phyloP scores from a whole-genome alignment of 225 moss, liverwort and hornwort genomes.

The Bryum argenteum region DNA sequence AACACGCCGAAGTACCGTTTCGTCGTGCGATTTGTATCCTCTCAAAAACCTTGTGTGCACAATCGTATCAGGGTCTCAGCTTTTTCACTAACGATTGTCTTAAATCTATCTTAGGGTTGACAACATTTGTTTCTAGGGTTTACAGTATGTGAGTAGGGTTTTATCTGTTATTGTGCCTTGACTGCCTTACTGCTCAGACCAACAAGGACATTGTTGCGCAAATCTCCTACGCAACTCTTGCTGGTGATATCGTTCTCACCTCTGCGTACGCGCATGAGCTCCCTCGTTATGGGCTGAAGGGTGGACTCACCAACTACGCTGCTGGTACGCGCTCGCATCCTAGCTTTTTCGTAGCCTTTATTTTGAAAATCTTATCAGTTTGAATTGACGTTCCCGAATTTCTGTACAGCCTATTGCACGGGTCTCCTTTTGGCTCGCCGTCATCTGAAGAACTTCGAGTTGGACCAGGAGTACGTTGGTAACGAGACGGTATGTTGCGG shows the following conservation, averaged over 20 bases:
- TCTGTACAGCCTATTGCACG: conserved; percentile 61
- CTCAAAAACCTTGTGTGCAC: background rate
- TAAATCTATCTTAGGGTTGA: too few species aligned
- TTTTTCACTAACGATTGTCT: too few species aligned
- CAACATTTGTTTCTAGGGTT: too few species aligned
- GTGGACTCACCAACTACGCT: conserved; percentile 76
- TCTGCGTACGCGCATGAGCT: conserved; percentile 86
- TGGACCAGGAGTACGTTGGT: conserved; percentile 71
- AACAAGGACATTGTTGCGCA: conserved; percentile 91
- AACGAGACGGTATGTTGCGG: conserved; percentile 47
- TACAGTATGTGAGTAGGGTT: background rate
- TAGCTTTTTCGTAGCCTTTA: background rate
- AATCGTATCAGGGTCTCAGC: background rate
- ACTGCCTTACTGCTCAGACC: conserved; percentile 41
- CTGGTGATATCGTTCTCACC: conserved; percentile 76
- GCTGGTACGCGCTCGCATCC: conserved; percentile 46
- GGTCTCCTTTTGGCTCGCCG: conserved; percentile 70
- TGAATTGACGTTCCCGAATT: background rate
- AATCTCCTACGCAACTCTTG: conserved; percentile 80
- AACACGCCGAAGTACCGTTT: conserved; percentile 89
- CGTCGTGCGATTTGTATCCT: conserved; percentile 80
- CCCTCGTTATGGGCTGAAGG: conserved; percentile 70
- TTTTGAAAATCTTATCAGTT: background rate
- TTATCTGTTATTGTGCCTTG: background rate
- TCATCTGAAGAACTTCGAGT: conserved; percentile 62